phyloP scores from a whole-genome alignment of 2,329 filamentous ascomycete species.

The Chaetomiaceae sp. region DNA sequence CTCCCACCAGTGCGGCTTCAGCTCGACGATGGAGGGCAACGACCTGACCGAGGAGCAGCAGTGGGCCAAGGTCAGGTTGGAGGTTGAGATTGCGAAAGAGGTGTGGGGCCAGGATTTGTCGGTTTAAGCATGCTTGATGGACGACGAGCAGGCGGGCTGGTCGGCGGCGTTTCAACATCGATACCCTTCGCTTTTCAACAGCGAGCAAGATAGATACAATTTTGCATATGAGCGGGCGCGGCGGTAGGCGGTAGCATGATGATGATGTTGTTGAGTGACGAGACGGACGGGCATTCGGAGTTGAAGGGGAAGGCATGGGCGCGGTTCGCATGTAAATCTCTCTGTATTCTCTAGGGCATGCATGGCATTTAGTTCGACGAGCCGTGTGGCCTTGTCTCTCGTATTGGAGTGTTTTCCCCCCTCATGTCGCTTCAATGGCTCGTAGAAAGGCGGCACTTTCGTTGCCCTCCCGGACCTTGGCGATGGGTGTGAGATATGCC shows the following conservation, averaged over 20 bases:
- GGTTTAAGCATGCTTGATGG: slow-evolving; percentile 18
- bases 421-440: slow-evolving; percentile 37
- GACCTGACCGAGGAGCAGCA: slow-evolving; percentile 53
- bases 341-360: too few species aligned
- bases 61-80: slow-evolving; percentile 52
- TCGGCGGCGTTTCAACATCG: slow-evolving; percentile 12
- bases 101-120: slow-evolving; percentile 50
- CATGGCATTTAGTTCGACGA: too few species aligned
- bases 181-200: slow-evolving; percentile 15
- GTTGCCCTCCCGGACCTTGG: slow-evolving; percentile 53
- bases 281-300: neutral
- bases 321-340: neutral
- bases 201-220: neutral
- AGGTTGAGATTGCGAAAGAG: slow-evolving; percentile 54
- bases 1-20: slow-evolving; percentile 56
- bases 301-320: neutral
- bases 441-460: slow-evolving; percentile 51
- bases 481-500: slow-evolving; percentile 47
- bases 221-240: neutral
- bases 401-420: too few species aligned
- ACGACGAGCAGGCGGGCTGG: neutral
- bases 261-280: too few species aligned
- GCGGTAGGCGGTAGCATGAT: neutral
- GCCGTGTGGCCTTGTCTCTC: too few species aligned
- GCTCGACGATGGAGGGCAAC: slow-evolving; percentile 53